Evolutionary conservation across 2,329 filamentous ascomycete genomes (phyloP).

Genomic region (Aureobasidium namibiae): DNA sequence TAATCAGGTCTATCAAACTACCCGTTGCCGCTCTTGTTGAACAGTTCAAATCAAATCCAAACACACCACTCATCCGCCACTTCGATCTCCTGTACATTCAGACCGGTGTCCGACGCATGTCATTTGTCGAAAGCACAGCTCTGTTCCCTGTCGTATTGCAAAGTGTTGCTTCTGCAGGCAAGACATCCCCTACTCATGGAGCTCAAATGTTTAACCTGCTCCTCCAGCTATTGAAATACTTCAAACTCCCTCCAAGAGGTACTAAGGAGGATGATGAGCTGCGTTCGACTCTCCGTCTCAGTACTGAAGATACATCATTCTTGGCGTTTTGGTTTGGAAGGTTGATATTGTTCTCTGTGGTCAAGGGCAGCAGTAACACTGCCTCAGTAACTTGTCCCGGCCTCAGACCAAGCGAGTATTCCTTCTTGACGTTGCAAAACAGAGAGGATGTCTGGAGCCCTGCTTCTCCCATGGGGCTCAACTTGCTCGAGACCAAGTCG

Average conservation of each 20-base stretch:
- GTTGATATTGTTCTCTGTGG: conserved; percentile 57
- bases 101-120: conserved; percentile 62
- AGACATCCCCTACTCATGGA: conserved; percentile 33
- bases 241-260: conserved; percentile 65
- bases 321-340: conserved; percentile 69
- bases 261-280: conserved; percentile 69
- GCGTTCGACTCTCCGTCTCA: conserved; percentile 57
- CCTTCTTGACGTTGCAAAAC: conserved; percentile 58
- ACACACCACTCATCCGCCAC: conserved; percentile 69
- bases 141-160: conserved; percentile 63
- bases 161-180: conserved; percentile 54
- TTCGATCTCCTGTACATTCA: conserved; percentile 86
- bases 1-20: conserved; percentile 54
- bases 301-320: conserved; percentile 63
- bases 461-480: conserved; percentile 51
- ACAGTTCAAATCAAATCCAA: conserved; percentile 71
- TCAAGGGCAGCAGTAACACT: conserved; percentile 25
- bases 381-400: conserved; percentile 46
- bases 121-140: conserved; percentile 55
- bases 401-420: conserved; percentile 56
- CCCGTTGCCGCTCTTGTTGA: conserved; percentile 78
- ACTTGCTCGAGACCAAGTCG: conserved; percentile 61
- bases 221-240: conserved; percentile 63
- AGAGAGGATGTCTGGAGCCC: conserved; percentile 64
- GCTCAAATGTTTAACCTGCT: conserved; percentile 73